Evolutionary conservation across 2,329 filamentous ascomycete genomes (phyloP).

Genomic region (Drechmeria coniospora): DNA sequence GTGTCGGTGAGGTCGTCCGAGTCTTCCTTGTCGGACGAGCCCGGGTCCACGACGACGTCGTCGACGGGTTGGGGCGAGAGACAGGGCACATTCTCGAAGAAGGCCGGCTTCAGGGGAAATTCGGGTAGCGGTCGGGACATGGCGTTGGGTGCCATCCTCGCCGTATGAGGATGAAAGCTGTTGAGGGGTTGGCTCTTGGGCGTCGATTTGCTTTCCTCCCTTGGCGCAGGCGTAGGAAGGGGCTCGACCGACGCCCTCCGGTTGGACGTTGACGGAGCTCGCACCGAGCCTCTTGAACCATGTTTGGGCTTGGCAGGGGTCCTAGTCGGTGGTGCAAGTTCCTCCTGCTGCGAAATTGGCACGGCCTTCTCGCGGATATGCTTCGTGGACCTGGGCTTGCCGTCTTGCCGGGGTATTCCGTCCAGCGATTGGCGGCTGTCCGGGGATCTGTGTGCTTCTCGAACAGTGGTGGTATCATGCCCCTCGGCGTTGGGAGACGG

Average conservation of each 20-base stretch:
- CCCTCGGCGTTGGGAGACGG: conserved; percentile 2
- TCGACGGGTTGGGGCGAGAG: conserved; percentile 10
- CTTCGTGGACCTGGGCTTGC: neutral
- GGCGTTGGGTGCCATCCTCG: conserved; percentile 12
- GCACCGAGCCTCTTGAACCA: conserved; percentile 8
- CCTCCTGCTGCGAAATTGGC: too few relatives aligned
- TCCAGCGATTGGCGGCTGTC: neutral
- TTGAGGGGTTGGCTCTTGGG: conserved; percentile 16
- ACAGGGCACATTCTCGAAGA: conserved; percentile 21
- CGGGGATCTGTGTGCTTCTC: neutral
- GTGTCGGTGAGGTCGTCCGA: conserved; percentile 2
- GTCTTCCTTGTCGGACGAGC: conserved; percentile 7
- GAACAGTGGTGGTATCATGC: neutral
- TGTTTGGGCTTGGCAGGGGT: too few relatives aligned
- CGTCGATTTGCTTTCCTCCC: conserved; percentile 15
- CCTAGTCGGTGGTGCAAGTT: too few relatives aligned
- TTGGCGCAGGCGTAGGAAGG: conserved; percentile 8
- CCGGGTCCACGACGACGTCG: conserved; percentile 7
- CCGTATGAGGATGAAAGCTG: conserved; percentile 18
- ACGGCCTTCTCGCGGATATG: too few relatives aligned
- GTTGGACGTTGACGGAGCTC: conserved; percentile 9
- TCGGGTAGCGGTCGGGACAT: conserved; percentile 17
- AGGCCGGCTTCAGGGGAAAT: conserved; percentile 19
- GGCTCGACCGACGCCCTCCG: conserved; percentile 17
- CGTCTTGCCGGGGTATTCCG: neutral